These are phyloP conservation scores for Psilocybe sp. DNA, from an alignment of 768 basidiomycete genomes.

Conservation along the genomic window DNA sequence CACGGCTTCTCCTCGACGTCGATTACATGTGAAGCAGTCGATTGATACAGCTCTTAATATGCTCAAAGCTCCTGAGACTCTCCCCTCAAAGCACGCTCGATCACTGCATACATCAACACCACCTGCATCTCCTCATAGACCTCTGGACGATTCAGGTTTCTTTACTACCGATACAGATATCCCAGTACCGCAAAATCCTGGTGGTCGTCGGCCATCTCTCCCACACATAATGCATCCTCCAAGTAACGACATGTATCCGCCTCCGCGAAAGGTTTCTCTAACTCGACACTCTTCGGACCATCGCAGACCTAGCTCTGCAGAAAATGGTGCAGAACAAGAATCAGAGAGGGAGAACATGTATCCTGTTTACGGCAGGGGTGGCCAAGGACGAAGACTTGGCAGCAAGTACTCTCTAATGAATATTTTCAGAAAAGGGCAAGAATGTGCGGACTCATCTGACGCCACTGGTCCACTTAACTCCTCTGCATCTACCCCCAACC, in stretches of 20 bases:
- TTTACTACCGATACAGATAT: constrained; percentile 29
- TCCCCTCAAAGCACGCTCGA: constrained; percentile 22
- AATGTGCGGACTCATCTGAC: constrained; percentile 30
- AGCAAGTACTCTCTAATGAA: constrained; percentile 75
- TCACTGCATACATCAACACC: constrained; percentile 29
- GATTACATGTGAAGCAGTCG: constrained; percentile 73
- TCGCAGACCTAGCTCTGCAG: constrained; percentile 70
- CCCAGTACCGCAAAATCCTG: constrained; percentile 27
- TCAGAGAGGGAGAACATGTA: constrained; percentile 26
- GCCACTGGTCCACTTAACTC: constrained; percentile 11
- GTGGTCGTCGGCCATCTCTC: constrained; percentile 65
- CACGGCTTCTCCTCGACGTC: constrained; percentile 26
- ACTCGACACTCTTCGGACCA: constrained; percentile 24
- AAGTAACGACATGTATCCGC: constrained; percentile 23
- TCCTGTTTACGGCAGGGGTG: constrained; percentile 31
- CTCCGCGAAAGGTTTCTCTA: constrained; percentile 32
- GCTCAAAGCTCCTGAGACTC: constrained; percentile 38
- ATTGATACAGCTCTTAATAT: constrained; percentile 70
- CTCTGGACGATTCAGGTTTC: constrained; percentile 47
- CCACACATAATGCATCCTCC: constrained; percentile 48
- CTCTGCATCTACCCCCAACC: constrained; percentile 17
- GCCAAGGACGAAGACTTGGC: constrained; percentile 43
- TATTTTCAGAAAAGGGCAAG: constrained; percentile 64
- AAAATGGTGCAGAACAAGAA: constrained; percentile 55
- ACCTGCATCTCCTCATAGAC: constrained; percentile 37